Evolutionary conservation across 2,329 filamentous ascomycete genomes (phyloP), one percentile per base, ranked within the genome.

Genomic region (Botryotinia convoluta): DNA sequence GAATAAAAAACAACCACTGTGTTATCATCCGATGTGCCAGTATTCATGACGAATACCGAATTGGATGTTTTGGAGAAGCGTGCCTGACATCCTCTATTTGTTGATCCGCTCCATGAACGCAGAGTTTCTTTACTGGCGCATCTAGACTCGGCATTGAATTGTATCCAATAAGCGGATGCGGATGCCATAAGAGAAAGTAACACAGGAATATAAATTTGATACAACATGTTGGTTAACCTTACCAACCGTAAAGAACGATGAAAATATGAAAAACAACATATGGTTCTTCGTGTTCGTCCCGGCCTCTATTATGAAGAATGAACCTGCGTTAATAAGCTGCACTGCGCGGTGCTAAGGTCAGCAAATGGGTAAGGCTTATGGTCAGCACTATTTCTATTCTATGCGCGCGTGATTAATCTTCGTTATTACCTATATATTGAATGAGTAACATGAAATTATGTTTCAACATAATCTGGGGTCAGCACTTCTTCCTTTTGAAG

Each of bases 1-100:
- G 69, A 39, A 22, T 71, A 71, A 26, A 71, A 64, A 4, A 64
- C 69, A 10, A 71, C 69, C 9, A 71, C 69, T 1, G 59, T 64
- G 18, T 71, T 71, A 3, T 64, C 69, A 51, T 71, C 69, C 9
- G 69, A 51, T 9, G 59, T 48, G 9, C 69, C 69, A 12, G 32
- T 64, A 32, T 71, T 71, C 26, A n/a, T 51, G 16, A 71, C 44
- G 35, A 51, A 51, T 9, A 59, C 69, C 9, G 69, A 71, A 39
- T 1, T 48, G 16, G 69, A 32, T 16, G 32, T 29, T 26, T 16
- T 37, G 1, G 69, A 22, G 29, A 63, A 39, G 14, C 42, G 69
- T 29, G 59, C 35, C 6, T 71, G 69, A 32, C 57, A 71, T 22
- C 57, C 69, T 32, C 51, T 59, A 20, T n/a, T 64, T 16, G 69